Evolutionary conservation across 1,284 basidiomycete genomes (phyloP).

Genomic region (Schizophyllum commune): DNA sequence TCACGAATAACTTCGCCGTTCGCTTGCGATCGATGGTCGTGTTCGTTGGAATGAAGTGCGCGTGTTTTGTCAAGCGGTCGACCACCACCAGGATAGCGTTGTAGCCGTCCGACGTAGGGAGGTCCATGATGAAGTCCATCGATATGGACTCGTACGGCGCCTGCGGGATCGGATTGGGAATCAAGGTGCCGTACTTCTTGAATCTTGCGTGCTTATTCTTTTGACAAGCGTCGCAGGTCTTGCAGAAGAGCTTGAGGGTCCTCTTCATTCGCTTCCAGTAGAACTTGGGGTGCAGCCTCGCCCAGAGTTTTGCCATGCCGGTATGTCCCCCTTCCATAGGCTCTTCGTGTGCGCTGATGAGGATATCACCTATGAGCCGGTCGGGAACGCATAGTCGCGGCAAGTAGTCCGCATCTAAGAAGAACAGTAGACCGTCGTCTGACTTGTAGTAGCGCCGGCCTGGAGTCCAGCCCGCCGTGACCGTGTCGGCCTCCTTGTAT

Average conservation of each 20-base stretch:
- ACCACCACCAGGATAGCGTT: slow-evolving; percentile 22
- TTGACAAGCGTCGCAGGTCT: slow-evolving; percentile 30
- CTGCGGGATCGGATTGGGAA: slow-evolving; percentile 27
- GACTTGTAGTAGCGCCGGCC: slow-evolving; percentile 1
- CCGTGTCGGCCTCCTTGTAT: too few relatives aligned
- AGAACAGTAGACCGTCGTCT: slow-evolving; percentile 1
- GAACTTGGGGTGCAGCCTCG: slow-evolving; percentile 1
- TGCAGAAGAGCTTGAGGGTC: slow-evolving; percentile 19
- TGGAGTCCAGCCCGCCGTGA: background rate
- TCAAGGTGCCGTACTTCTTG: slow-evolving; percentile 24
- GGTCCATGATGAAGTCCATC: slow-evolving; percentile 36
- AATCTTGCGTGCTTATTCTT: slow-evolving; percentile 26
- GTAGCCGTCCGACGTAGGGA: slow-evolving; percentile 27
- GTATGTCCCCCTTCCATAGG: slow-evolving; percentile 1
- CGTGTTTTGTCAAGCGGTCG: slow-evolving; percentile 31
- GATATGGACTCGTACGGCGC: slow-evolving; percentile 32
- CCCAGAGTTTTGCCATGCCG: background rate
- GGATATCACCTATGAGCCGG: background rate
- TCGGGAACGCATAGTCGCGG: slow-evolving; percentile 2
- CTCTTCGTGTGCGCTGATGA: background rate
- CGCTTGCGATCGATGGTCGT: slow-evolving; percentile 6
- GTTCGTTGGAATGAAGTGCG: slow-evolving; percentile 25
- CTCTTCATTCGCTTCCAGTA: slow-evolving; percentile 27
- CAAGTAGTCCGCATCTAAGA: slow-evolving; percentile 1
- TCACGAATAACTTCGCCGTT: slow-evolving; percentile 13